Conservation (phyloP, 306 rosid genomes). For the Medicago ruthenica region DNA sequence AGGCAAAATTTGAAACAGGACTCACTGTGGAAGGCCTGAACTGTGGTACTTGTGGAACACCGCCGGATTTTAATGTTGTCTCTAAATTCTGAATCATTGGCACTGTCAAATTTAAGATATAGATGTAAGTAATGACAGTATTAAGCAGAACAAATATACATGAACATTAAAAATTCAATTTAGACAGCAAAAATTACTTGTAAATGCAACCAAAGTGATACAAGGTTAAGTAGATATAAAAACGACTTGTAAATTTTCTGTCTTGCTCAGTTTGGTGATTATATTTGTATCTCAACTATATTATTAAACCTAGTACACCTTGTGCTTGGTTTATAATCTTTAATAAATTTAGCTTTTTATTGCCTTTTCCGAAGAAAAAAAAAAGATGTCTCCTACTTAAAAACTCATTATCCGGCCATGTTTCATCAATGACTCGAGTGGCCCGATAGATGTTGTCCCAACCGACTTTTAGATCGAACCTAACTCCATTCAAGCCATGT, state of each 20-base stretch:
- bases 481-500: no score
- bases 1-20: constrained; percentile 16
- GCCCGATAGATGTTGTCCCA: no score
- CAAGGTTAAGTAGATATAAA: no score
- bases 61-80: constrained; percentile 76
- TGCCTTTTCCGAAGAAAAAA: no score
- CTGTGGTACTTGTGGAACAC: constrained; percentile 84
- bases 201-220: background rate
- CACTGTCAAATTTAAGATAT: constrained; percentile 58
- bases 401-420: background rate
- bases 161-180: background rate
- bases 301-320: no score
- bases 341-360: no score
- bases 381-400: background rate
- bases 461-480: no score
- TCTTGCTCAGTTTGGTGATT: no score
- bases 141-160: background rate
- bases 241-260: no score
- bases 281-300: no score
- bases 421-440: background rate
- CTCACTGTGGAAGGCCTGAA: constrained; percentile 57
- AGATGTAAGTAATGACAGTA: background rate
- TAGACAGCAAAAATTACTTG: background rate
- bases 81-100: constrained; percentile 95
- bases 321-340: no score